Conservation (phyloP, 108 stramenopile species). For the Aurantiochytrium sp. region DNA sequence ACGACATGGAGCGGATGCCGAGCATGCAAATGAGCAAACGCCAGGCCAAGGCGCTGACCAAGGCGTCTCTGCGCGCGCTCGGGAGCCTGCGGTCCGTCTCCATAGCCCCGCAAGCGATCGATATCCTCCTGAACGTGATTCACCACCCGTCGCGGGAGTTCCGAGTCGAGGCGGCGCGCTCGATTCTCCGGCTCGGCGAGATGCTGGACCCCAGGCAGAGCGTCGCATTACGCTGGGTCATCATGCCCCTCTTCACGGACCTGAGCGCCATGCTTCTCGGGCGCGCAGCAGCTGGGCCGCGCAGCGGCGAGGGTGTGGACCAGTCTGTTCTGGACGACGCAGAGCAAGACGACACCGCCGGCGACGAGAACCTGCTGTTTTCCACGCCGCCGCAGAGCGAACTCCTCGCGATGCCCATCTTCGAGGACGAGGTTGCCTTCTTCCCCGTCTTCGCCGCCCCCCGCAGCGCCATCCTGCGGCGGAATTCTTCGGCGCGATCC, state of each 20-base stretch:
- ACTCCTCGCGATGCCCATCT: background rate
- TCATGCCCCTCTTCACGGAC: background rate
- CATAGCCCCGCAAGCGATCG: background rate
- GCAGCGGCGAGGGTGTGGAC: too few relatives aligned
- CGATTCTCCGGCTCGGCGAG: background rate
- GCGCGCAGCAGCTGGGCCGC: too few relatives aligned
- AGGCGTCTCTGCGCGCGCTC: background rate
- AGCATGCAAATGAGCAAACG: background rate
- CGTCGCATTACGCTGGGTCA: background rate
- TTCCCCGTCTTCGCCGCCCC: background rate
- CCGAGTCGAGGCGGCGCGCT: background rate
- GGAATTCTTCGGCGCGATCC: too few relatives aligned
- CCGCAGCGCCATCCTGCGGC: background rate
- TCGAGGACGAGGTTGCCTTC: background rate
- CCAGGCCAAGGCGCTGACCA: background rate
- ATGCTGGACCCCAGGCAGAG: background rate
- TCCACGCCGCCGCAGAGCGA: background rate
- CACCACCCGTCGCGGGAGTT: background rate
- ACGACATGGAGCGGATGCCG: background rate
- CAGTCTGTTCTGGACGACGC: too few relatives aligned
- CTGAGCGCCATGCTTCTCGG: background rate
- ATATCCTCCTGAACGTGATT: background rate
- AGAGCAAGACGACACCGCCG: background rate
- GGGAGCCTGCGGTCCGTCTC: background rate
- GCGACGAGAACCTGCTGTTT: background rate